Percentiles rank a stretch among this genome's conserved stretches.
phyloP scores from a whole-genome alignment of 176 grass and related monocot genomes.

The Zea mays region Zm-B73-REFERENCE-NAM-5.0 NC_050105.1:126137501-126138000 shows the following conservation, averaged over 20 bases:
- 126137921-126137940: constrained; percentile 15
- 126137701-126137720: constrained; percentile 25
- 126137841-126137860: constrained; percentile 95
- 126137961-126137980: neutral
- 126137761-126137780: constrained; percentile 42
- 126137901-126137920: constrained; percentile 74
- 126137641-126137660: constrained; percentile 34
- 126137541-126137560: constrained; percentile 9
- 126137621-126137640: constrained; percentile 53
- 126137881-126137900: constrained; percentile 87
- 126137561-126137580: neutral
- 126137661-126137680: constrained; percentile 24
- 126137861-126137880: constrained; percentile 77
- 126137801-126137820: constrained; percentile 77
- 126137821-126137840: constrained; percentile 69
- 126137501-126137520: constrained; percentile 71
- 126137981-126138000: neutral
- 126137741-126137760: constrained; percentile 20
- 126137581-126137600: constrained; percentile 5
- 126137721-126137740: constrained; percentile 45
- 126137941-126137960: constrained; percentile 21
- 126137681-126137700: constrained; percentile 19
- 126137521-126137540: constrained; percentile 62
- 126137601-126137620: constrained; percentile 56
- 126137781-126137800: constrained; percentile 32